A percentile compares a stretch with the other conserved stretches of the same genome.
These are phyloP conservation scores for Quercus lobata DNA, from an alignment of 331 rosid species.

Conservation along the genomic window DNA sequence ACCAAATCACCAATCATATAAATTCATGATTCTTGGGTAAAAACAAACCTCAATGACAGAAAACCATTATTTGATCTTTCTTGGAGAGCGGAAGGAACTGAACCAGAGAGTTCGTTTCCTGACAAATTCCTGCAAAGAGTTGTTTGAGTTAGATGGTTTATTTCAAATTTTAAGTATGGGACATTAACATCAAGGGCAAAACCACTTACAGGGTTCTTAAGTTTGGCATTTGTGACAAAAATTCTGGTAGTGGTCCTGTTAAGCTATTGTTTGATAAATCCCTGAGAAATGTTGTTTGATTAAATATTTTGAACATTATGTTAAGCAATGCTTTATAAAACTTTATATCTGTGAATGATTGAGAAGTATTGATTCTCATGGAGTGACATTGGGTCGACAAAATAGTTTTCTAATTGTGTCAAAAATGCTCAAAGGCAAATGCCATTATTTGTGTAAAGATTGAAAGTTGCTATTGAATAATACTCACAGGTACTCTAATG, in stretches of 20 bases:
- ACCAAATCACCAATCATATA: not conserved
- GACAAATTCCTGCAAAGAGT: slow-evolving; percentile 21
- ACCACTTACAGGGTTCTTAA: too few relatives aligned
- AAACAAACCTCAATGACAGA: slow-evolving; percentile 17
- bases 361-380: not conserved
- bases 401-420: not conserved
- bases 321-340: not conserved
- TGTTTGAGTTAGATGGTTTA: not conserved
- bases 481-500: too few relatives aligned
- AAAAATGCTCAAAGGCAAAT: too few relatives aligned
- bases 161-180: not conserved
- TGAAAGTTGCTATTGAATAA: too few relatives aligned
- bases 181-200: not conserved
- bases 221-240: too few relatives aligned
- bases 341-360: not conserved
- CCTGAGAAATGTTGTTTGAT: slow-evolving; percentile 21
- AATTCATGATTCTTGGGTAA: not conserved
- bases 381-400: not conserved
- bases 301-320: not conserved
- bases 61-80: not conserved
- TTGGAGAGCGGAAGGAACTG: slow-evolving; percentile 21
- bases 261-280: slow-evolving; percentile 39
- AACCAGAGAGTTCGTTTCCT: slow-evolving; percentile 23
- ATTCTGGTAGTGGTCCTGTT: too few relatives aligned
- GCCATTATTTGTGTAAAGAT: too few relatives aligned